phyloP scores from a whole-genome alignment of 768 basidiomycete species.

The Tricholoma bakamatsutake region DNA sequence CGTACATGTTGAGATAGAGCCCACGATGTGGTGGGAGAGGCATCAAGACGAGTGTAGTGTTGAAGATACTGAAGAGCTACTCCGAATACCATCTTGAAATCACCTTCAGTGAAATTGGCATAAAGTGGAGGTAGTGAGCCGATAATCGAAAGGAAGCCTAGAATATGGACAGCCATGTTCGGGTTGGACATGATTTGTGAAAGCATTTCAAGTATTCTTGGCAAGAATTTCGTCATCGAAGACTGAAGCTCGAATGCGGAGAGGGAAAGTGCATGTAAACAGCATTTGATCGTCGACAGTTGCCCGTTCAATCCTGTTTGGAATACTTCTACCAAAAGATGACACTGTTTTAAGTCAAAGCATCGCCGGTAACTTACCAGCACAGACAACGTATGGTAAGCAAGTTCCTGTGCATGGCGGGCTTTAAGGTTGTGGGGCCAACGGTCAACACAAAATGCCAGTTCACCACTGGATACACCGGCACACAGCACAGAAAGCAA shows the following conservation, averaged over 20 bases:
- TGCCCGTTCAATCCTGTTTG: conserved; percentile 64
- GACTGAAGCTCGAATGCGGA: conserved; percentile 81
- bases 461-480: conserved; percentile 50
- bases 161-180: conserved; percentile 92
- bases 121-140: conserved; percentile 76
- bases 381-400: conserved; percentile 83
- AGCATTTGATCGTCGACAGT: conserved; percentile 77
- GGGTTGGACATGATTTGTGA: conserved; percentile 93
- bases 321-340: conserved; percentile 70
- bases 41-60: conserved; percentile 67
- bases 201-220: conserved; percentile 79
- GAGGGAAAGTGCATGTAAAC: conserved; percentile 84
- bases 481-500: conserved; percentile 66
- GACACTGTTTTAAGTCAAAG: conserved; percentile 62
- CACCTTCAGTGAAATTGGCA: conserved; percentile 84
- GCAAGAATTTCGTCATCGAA: conserved; percentile 74
- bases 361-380: conserved; percentile 81
- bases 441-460: conserved; percentile 50
- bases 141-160: conserved; percentile 84
- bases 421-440: conserved; percentile 61
- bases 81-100: conserved; percentile 92
- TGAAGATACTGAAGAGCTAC: conserved; percentile 93
- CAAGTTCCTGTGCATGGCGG: conserved; percentile 82
- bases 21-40: conserved; percentile 64
- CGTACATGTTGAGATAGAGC: conserved; percentile 89